Base-by-base conservation (phyloP, 1,284 basidiomycete genomes). In the Puccinia sorghi region DNA sequence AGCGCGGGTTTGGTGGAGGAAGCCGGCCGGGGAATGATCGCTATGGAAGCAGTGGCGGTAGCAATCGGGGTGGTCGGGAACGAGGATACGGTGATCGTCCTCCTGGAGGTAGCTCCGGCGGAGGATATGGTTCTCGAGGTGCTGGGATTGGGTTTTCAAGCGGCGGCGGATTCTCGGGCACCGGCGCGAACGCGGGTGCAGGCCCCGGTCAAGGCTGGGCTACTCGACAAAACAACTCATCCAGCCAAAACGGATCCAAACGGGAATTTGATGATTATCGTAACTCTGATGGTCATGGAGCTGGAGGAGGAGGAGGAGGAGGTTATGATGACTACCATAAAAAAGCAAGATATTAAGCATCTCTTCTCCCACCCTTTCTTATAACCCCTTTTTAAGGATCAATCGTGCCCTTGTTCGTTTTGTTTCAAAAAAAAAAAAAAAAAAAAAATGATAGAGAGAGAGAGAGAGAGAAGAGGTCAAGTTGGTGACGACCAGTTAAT, bases 1-100 rank as follows among this genome's bases (percentile, higher is more conserved):
- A 67, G 22, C 82, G 82, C 1, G 80, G 80, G 17, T 80, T 79
- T 70, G 80, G 81, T 72, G 82, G 83, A 39, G 83, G 84, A 12
- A 80, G 81, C 56, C 81, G 82, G 43, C 81, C 81, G 66, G 83
- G 83, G 27, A 81, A 81, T 79, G 82, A 82, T 72, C 80, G 81
- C 32, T 81, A 72, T 66, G 82, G 41, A 66, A 66, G 25, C 20
- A 48, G 25, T 43, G 67, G 56, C 56, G 52, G 48, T 22, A 48
- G 69, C n/a, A 43, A 46, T 17, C 69, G 81, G 17, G 22, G 82
- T 43, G 80, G 67, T 52, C 78, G 80, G 32, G 75, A 77, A 63
- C 79, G 80, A 79, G 80, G 81, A 66, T 56, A 22, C 56, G 54
- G 54, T 59, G 70, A 72, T 59, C 70, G 70, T 15, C 70, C 70